Conservation (phyloP, 306 rosid species). For the Fragaria ananassa region DNA sequence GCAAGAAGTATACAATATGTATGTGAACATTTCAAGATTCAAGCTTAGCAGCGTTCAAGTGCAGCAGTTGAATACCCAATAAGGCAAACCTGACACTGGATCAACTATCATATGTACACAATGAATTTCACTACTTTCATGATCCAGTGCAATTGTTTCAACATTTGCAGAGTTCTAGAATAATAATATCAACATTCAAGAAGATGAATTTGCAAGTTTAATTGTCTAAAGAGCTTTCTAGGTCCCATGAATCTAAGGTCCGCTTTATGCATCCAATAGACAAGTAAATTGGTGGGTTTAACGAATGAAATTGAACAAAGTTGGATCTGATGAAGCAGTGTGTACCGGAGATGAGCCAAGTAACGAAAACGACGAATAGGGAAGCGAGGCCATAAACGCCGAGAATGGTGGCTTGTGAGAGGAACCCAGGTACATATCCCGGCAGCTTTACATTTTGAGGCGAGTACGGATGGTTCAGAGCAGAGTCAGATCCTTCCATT, state of each 20-base stretch:
- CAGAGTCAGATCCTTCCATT: slow-evolving; percentile 39
- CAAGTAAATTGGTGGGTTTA: background rate
- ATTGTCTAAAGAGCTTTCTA: background rate
- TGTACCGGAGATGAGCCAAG: slow-evolving; percentile 70
- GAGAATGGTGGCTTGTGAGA: slow-evolving; percentile 53
- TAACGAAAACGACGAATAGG: slow-evolving; percentile 35
- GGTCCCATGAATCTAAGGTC: background rate
- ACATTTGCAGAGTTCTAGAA: too few relatives aligned
- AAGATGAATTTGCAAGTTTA: background rate
- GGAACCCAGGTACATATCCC: slow-evolving; percentile 51
- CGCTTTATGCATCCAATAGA: background rate
- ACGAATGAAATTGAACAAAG: background rate
- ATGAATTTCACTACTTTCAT: background rate
- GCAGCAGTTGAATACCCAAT: background rate
- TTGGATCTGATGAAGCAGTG: too few relatives aligned
- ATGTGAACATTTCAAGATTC: slow-evolving; percentile 1
- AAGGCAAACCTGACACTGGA: background rate
- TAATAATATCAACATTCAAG: background rate
- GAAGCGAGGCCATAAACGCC: slow-evolving; percentile 37
- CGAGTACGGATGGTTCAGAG: slow-evolving; percentile 57
- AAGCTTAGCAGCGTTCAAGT: background rate
- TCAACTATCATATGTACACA: background rate
- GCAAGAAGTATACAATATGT: slow-evolving; percentile 4
- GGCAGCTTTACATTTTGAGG: slow-evolving; percentile 62
- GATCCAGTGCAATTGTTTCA: background rate